These are phyloP conservation scores for Sporothrix inflata DNA, from an alignment of 2,329 filamentous ascomycete genomes.

Conservation along the genomic window DNA sequence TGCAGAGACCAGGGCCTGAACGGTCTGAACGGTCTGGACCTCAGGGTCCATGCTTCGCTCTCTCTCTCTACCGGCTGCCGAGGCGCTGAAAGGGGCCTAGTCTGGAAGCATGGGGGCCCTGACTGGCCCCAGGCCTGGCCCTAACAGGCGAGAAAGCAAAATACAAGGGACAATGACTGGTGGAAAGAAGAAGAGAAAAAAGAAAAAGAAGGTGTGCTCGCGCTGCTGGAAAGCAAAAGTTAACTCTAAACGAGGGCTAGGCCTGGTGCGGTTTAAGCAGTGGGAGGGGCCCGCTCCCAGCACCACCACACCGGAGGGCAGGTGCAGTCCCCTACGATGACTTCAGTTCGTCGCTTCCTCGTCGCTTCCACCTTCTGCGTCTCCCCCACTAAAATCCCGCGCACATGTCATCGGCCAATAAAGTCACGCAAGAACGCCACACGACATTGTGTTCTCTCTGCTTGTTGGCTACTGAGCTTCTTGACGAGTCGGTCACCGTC, in stretches of 20 bases:
- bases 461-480: neutral
- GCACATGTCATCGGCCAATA: slow-evolving; percentile 25
- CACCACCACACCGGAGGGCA: neutral
- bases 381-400: neutral
- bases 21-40: slow-evolving; percentile 3
- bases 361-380: neutral
- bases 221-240: neutral
- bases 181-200: neutral
- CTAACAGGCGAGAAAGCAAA: neutral
- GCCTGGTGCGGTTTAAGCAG: neutral
- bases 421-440: slow-evolving; percentile 25
- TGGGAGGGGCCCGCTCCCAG: neutral
- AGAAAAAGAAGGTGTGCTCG: neutral
- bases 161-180: too few species aligned
- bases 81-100: slow-evolving; percentile 6
- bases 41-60: neutral
- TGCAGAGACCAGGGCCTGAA: neutral
- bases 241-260: slow-evolving; percentile 1
- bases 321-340: neutral
- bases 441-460: slow-evolving; percentile 4
- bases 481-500: neutral
- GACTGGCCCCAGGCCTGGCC: neutral
- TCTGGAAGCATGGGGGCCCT: too few species aligned
- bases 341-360: neutral
- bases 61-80: slow-evolving; percentile 1